Percentiles rank a stretch among this genome's conserved stretches.
These are phyloP conservation scores for Dictyostelium capitatum DNA, from an alignment of 78 protist genomes.

Conservation along the genomic window DNA sequence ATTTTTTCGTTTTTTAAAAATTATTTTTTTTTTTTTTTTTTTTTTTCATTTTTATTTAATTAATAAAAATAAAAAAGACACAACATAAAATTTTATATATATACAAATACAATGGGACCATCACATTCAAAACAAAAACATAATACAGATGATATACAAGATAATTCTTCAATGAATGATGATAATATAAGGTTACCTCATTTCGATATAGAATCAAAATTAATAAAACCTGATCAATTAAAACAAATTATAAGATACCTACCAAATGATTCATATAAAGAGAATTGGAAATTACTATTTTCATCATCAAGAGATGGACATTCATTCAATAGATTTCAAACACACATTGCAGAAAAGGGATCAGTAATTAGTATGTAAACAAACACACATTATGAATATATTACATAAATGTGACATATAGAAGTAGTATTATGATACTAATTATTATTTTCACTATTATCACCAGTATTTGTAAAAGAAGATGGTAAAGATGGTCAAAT, in stretches of 20 bases:
- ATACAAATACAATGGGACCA: not conserved
- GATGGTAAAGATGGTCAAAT: conserved; percentile 60
- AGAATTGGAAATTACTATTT: conserved; percentile 36
- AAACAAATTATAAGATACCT: conserved; percentile 13
- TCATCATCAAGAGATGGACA: conserved; percentile 60
- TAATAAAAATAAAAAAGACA: not conserved
- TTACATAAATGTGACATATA: too few relatives aligned
- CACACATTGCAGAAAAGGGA: conserved; percentile 50
- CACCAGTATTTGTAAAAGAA: conserved; percentile 36
- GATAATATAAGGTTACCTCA: not conserved
- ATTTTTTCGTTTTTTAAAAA: too few relatives aligned
- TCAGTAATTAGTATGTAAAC: not conserved
- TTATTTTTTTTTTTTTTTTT: too few relatives aligned
- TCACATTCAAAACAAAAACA: conserved; percentile 3
- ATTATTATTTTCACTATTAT: not conserved
- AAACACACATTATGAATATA: not conserved
- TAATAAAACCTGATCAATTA: not conserved
- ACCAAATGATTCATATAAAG: conserved; percentile 45
- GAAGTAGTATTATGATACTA: too few relatives aligned
- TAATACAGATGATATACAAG: not conserved
- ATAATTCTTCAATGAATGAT: not conserved
- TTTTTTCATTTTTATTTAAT: not conserved
- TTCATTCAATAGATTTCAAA: conserved; percentile 42
- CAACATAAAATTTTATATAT: too few relatives aligned
- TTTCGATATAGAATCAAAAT: too few relatives aligned